Evolutionary conservation across 495 filamentous ascomycete species (phyloP).

Genomic region (Platismatia glauca): DNA sequence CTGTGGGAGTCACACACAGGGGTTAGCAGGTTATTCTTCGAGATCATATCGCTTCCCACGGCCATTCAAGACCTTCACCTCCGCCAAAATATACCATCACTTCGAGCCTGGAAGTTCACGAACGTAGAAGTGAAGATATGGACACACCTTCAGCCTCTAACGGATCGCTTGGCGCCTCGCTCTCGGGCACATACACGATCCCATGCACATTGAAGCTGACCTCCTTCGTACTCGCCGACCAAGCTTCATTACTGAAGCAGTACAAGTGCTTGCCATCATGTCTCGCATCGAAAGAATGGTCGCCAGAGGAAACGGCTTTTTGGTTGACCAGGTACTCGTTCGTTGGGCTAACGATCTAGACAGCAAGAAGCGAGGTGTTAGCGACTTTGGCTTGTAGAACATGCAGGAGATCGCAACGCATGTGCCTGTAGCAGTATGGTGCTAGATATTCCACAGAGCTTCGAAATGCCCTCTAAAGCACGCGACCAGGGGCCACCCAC

Average conservation of each 20-base stretch:
- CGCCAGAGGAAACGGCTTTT: constrained; percentile 73
- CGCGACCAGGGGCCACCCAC: constrained; percentile 41
- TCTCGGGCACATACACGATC: constrained; percentile 91
- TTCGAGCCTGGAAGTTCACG: background rate
- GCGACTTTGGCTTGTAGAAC: background rate
- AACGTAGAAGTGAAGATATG: background rate
- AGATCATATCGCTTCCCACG: background rate
- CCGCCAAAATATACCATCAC: background rate
- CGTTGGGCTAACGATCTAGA: constrained; percentile 74
- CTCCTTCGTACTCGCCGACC: constrained; percentile 85
- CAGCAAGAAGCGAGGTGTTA: background rate
- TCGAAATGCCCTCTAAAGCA: background rate
- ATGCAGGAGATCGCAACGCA: background rate
- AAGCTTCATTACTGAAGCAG: constrained; percentile 99
- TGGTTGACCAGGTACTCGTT: constrained; percentile 67
- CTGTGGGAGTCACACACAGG: constrained; percentile 34
- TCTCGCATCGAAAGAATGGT: constrained; percentile 82
- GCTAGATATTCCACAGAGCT: background rate
- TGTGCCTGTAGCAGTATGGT: background rate
- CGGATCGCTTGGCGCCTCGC: constrained; percentile 75
- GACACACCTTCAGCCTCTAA: constrained; percentile 74
- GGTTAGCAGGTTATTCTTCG: constrained; percentile 7
- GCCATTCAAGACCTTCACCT: background rate
- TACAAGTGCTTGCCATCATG: constrained; percentile 85
- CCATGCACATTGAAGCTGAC: constrained; percentile 99